Evolutionary conservation across 306 rosid species (phyloP).

Genomic region (Acmispon strigosus): DNA sequence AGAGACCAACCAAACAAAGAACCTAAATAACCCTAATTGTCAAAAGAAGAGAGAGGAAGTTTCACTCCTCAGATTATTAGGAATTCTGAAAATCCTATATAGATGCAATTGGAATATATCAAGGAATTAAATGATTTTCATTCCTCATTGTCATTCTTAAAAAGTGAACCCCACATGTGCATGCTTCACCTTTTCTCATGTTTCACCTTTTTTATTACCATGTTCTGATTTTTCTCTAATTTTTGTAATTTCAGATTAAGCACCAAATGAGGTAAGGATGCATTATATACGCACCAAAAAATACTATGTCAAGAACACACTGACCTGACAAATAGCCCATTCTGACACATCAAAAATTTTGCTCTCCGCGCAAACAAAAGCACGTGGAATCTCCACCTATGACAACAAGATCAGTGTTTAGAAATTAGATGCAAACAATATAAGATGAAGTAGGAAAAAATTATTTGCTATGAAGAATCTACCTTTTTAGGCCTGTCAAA

Average conservation of each 20-base stretch:
- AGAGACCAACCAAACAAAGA: neutral
- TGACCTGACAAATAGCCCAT: conserved; percentile 99
- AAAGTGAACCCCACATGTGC: neutral
- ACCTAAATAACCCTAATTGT: neutral
- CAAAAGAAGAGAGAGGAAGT: neutral
- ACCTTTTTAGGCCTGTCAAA: conserved; percentile 86
- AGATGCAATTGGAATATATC: neutral
- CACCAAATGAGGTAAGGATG: conserved; percentile 1
- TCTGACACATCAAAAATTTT: conserved; percentile 96
- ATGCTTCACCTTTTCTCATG: conserved; percentile 1
- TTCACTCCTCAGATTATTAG: neutral
- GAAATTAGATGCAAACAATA: conserved; percentile 10
- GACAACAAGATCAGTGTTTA: conserved; percentile 22
- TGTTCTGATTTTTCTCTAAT: neutral
- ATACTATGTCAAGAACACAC: conserved; percentile 15
- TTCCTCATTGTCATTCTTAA: neutral
- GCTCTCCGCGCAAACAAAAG: conserved; percentile 98
- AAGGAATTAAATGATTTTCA: neutral
- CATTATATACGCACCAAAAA: neutral
- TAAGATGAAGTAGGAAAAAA: neutral
- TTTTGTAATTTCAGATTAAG: neutral
- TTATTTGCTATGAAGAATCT: neutral
- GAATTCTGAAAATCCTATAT: neutral
- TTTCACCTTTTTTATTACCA: neutral
- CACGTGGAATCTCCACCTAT: conserved; percentile 93